Evolutionary conservation across 2,329 filamentous ascomycete species (phyloP), one percentile per base, ranked within the genome.

Genomic region (Phialemoniopsis sp.): DNA sequence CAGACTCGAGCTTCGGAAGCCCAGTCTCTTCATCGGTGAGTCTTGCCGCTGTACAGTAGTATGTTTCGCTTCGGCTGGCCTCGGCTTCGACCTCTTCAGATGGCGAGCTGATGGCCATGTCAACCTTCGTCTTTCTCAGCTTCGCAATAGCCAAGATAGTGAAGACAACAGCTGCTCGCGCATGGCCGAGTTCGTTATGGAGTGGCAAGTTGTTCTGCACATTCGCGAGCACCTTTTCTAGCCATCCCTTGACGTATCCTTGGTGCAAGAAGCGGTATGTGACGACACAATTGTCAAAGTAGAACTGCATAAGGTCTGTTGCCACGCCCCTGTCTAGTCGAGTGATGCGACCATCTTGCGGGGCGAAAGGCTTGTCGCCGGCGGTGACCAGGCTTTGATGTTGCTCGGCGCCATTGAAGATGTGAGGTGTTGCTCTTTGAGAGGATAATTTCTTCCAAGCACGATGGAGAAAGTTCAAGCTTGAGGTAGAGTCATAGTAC

Each of bases 1-100:
- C 74, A 0, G 72, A 75, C 29, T 78, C 72, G 2, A 81, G 49
- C 12, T 65, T 64, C 0, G 76, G 73, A 4, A 70, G 64, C 0
- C 76, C 76, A 2, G 68, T 70, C 41, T 80, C 77, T 32, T 61
- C 58, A 0, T 64, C 59, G 1, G 68, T 55, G 13, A 72, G 59
- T 6, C 47, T 43, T 8, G 59, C 54, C 1, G 69, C 66, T 2
- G 64, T 56, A 14, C 60, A 60, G 39, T 69, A 70, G 36, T 69
- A 62, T 5, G 60, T 55, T 18, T 68, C 65, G 30, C 62, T 58
- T 10, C 45, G 40, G 18, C 39, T 42, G 21, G 21, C 21, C 21
- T 26, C 21, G 21, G 6, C 21, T 26, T 26, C 6, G 21, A 10
- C 6, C 6, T 26, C 21, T n/a, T n/a, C n/a, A n/a, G n/a, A n/a